phyloP scores from a whole-genome alignment of 805 yeast species.

The Teunomyces kruisii region DNA sequence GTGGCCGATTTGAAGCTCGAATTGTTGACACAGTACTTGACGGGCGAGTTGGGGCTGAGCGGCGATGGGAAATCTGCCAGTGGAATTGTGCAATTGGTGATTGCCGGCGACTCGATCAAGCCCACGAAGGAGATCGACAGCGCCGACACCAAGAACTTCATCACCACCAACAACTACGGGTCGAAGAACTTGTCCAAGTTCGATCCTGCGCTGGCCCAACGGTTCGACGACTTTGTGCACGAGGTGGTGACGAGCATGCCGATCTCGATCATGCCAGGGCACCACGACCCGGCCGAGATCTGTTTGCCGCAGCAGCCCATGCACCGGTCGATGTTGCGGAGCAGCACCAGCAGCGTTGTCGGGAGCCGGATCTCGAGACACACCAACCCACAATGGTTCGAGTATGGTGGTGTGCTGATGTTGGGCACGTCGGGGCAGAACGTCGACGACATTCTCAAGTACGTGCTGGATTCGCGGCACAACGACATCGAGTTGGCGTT shows the following conservation, averaged over 20 bases:
- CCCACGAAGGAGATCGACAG: constrained; percentile 22
- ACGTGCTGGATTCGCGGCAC: constrained; percentile 34
- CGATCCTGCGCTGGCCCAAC: constrained; percentile 46
- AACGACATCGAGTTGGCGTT: constrained; percentile 55
- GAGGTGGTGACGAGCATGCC: constrained; percentile 62
- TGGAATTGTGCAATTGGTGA: constrained; percentile 50
- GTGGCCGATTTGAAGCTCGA: constrained; percentile 45
- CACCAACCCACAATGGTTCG: constrained; percentile 70
- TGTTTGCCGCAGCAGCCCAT: constrained; percentile 88
- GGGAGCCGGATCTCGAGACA: constrained; percentile 23
- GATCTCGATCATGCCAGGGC: constrained; percentile 82
- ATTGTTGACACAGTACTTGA: constrained; percentile 63
- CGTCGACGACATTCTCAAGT: constrained; percentile 68
- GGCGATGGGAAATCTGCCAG: constrained; percentile 22
- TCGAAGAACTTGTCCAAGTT: constrained; percentile 54
- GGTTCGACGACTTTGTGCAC: constrained; percentile 58
- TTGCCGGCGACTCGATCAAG: constrained; percentile 72
- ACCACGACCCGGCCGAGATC: constrained; percentile 77
- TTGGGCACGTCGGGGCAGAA: constrained; percentile 86
- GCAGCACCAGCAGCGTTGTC: background rate
- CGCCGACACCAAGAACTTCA: constrained; percentile 28
- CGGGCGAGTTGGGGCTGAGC: constrained; percentile 61
- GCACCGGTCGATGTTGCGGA: constrained; percentile 69
- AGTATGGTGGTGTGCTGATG: constrained; percentile 48
- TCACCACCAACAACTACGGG: constrained; percentile 47